These are phyloP conservation scores for Monilinia fructicola DNA, from an alignment of 2,329 filamentous ascomycete genomes.

Conservation along the genomic window DNA sequence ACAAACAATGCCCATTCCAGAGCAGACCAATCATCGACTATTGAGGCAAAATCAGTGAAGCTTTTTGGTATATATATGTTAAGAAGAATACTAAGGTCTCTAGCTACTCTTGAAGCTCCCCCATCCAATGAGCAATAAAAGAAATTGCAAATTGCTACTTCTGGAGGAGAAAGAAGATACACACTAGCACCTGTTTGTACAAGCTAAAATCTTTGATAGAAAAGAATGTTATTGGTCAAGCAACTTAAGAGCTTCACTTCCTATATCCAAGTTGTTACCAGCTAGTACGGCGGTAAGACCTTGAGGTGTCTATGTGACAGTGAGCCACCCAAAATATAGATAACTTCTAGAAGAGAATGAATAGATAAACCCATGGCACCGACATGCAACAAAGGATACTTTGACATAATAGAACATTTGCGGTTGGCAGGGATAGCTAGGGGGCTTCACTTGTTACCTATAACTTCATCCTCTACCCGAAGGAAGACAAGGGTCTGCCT, in stretches of 20 bases:
- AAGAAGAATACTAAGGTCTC: background rate
- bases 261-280: background rate
- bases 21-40: background rate
- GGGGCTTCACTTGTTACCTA: no score
- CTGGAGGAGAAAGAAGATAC: background rate
- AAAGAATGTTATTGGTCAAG: no score
- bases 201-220: background rate
- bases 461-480: no score
- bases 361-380: no score
- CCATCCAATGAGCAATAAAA: background rate
- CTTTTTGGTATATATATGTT: background rate
- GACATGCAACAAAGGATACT: background rate
- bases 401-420: background rate
- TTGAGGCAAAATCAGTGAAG: background rate
- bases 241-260: background rate
- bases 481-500: no score
- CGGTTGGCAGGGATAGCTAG: background rate
- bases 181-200: background rate
- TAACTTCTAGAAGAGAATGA: no score
- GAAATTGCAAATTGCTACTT: background rate
- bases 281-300: no score
- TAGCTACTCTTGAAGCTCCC: no score
- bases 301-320: no score
- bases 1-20: background rate
- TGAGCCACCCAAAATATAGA: no score